These are phyloP conservation scores for Nicotiana benthamiana DNA, from an alignment of 257 asterid genomes.

Conservation along the genomic window DNA sequence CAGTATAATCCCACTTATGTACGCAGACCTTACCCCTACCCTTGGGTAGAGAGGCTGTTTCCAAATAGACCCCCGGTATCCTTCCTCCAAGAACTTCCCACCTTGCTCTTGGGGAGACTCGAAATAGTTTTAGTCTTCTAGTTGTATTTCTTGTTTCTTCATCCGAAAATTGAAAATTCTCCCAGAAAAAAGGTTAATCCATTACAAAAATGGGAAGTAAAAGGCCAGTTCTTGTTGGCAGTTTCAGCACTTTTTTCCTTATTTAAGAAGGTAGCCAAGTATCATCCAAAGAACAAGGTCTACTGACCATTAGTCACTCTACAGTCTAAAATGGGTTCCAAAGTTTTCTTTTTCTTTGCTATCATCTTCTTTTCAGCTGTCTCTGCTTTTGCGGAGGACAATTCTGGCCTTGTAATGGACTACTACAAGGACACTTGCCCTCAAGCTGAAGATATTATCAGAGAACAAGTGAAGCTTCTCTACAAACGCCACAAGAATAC, in stretches of 20 bases:
- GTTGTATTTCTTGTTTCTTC: no score
- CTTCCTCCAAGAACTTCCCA: no score
- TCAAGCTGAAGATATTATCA: constrained; percentile 92
- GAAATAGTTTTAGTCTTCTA: no score
- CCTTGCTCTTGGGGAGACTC: no score
- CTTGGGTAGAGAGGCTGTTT: no score
- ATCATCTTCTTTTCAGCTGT: constrained; percentile 25
- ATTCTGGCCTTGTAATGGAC: constrained; percentile 53
- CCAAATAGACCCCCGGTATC: no score
- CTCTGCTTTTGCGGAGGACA: constrained; percentile 31
- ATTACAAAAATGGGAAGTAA: not conserved
- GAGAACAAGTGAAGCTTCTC: constrained; percentile 77
- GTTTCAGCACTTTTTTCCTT: not conserved
- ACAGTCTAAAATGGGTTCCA: constrained; percentile 26
- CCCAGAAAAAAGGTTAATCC: no score
- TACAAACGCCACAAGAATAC: constrained; percentile 99
- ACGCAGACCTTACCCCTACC: no score
- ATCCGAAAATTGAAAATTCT: no score
- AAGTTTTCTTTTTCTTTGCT: constrained; percentile 35
- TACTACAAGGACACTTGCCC: constrained; percentile 87
- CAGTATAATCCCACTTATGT: no score
- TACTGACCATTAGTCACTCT: not conserved
- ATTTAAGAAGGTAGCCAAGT: not conserved
- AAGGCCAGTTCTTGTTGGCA: not conserved
- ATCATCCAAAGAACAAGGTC: not conserved